Conservation (phyloP, 2,329 filamentous ascomycete species). For the Tolypocladium endophyticum region DNA sequence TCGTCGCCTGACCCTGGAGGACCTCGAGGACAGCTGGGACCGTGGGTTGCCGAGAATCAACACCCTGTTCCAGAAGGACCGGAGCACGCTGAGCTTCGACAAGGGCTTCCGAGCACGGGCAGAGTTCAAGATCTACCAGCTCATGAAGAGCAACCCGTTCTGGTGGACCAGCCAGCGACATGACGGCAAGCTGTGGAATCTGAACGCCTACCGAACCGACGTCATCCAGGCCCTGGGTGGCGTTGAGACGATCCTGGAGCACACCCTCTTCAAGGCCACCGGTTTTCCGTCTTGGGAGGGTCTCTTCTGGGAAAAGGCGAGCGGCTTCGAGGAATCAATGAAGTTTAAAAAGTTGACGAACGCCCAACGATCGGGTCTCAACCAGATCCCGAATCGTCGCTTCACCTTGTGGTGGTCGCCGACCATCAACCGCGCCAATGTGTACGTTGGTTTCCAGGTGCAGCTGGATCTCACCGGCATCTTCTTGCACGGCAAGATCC, state of each 20-base stretch:
- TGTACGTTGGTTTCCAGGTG: constrained; percentile 98
- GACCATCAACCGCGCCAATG: constrained; percentile 89
- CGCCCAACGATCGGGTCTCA: constrained; percentile 89
- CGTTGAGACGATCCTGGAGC: constrained; percentile 96
- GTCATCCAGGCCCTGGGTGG: constrained; percentile 92
- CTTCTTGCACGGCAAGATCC: constrained; percentile 98
- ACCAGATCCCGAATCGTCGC: constrained; percentile 96
- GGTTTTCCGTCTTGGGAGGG: constrained; percentile 97
- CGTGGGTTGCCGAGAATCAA: constrained; percentile 96
- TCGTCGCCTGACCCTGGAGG: constrained; percentile 83
- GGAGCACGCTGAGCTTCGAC: constrained; percentile 93
- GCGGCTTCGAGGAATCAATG: constrained; percentile 57
- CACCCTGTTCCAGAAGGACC: constrained; percentile 96
- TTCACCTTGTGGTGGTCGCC: constrained; percentile 98
- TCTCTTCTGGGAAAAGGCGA: constrained; percentile 73
- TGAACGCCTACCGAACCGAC: constrained; percentile 92
- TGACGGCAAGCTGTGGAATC: constrained; percentile 94
- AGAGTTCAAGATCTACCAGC: constrained; percentile 96
- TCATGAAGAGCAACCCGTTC: constrained; percentile 99
- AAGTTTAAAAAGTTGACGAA: constrained; percentile 99
- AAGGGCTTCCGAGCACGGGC: constrained; percentile 93
- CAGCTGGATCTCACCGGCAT: constrained; percentile 96
- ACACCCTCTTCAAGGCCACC: constrained; percentile 93
- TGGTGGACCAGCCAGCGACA: constrained; percentile 99
- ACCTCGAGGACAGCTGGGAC: constrained; percentile 97